A percentile compares a stretch with the other conserved stretches of the same genome.
These are phyloP conservation scores for Laguncularia racemosa DNA, from an alignment of 345 rosid genomes.

Conservation along the genomic window DNA sequence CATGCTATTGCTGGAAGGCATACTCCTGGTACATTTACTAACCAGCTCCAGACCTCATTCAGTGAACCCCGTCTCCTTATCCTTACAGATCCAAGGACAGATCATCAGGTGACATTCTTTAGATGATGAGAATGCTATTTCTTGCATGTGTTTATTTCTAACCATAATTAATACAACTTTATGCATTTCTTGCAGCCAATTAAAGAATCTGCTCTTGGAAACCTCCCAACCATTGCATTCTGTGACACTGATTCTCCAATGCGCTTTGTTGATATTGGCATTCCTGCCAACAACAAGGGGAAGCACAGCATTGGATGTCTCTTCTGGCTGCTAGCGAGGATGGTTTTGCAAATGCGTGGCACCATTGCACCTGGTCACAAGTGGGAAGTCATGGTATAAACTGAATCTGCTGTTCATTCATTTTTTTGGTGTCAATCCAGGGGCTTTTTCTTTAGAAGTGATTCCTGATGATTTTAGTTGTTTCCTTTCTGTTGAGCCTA, in stretches of 20 bases:
- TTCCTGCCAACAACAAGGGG: constrained; percentile 96
- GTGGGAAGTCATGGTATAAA: constrained; percentile 78
- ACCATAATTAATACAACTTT: background rate
- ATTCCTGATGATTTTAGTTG: background rate
- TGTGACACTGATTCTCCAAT: constrained; percentile 97
- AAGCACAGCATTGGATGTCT: constrained; percentile 94
- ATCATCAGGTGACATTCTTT: constrained; percentile 60
- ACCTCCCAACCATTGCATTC: constrained; percentile 91
- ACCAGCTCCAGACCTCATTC: constrained; percentile 87
- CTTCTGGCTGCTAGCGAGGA: constrained; percentile 91
- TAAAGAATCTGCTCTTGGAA: constrained; percentile 93
- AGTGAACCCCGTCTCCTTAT: constrained; percentile 81
- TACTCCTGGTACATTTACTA: constrained; percentile 98
- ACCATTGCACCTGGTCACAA: constrained; percentile 65
- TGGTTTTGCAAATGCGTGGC: constrained; percentile 98
- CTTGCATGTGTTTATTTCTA: background rate
- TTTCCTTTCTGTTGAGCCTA: background rate
- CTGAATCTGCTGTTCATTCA: background rate
- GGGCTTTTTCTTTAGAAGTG: too few relatives aligned
- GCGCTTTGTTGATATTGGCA: constrained; percentile 87
- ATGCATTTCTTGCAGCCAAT: constrained; percentile 58
- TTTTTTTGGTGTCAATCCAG: too few relatives aligned
- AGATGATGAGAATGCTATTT: too few relatives aligned
- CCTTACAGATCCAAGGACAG: constrained; percentile 96
- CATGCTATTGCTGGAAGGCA: constrained; percentile 98